Percentiles rank a stretch among this genome's conserved stretches.
These are phyloP conservation scores for Lentinula raphanica DNA, from an alignment of 768 basidiomycete species.

Conservation along the genomic window DNA sequence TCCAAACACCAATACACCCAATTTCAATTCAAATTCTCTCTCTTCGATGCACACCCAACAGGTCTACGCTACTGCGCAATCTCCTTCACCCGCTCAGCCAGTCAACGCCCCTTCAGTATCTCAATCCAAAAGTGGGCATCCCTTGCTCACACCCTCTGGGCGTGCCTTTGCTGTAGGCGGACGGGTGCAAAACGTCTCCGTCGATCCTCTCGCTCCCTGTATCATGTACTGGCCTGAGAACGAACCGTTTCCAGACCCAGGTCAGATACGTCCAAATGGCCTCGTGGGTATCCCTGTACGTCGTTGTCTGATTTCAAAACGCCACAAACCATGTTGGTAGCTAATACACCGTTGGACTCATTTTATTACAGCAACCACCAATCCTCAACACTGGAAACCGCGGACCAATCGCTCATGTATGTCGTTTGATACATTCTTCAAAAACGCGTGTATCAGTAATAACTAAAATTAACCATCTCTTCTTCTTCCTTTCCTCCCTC, in stretches of 20 bases:
- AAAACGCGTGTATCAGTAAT: background rate
- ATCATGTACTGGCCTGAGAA: conserved; percentile 93
- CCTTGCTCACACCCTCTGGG: conserved; percentile 79
- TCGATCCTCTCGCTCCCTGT: conserved; percentile 66
- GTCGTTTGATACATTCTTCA: conserved; percentile 26
- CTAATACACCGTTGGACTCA: background rate
- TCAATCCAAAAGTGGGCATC: conserved; percentile 37
- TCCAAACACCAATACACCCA: conserved; percentile 8
- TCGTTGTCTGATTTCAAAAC: conserved; percentile 5
- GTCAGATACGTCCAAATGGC: conserved; percentile 65
- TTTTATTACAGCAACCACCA: conserved; percentile 60
- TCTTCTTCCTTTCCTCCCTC: too few relatives aligned
- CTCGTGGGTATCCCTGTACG: conserved; percentile 52
- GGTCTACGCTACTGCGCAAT: conserved; percentile 4
- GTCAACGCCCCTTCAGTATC: background rate
- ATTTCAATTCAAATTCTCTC: conserved; percentile 4
- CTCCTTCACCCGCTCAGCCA: conserved; percentile 14
- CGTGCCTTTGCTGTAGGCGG: conserved; percentile 73
- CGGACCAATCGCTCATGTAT: conserved; percentile 79
- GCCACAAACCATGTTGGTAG: background rate
- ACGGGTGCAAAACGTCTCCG: conserved; percentile 73
- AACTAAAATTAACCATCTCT: too few relatives aligned
- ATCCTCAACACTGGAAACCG: conserved; percentile 87
- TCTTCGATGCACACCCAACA: conserved; percentile 3
- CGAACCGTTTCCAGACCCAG: conserved; percentile 74